Conservation (phyloP, 768 basidiomycete genomes). For the Dacryopinax primogenitus region DNA sequence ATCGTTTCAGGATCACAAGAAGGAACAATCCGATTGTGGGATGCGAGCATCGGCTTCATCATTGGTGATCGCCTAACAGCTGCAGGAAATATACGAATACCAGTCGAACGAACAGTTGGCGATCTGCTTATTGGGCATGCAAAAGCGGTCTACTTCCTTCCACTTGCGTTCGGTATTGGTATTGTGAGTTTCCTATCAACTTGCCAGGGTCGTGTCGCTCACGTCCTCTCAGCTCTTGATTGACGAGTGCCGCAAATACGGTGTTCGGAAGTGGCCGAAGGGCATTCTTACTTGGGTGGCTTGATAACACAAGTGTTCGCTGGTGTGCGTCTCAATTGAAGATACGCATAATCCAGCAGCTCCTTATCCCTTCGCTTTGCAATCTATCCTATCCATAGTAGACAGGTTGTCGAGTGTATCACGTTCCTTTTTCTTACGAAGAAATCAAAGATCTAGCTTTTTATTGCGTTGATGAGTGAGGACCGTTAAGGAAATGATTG, state of each 20-base stretch:
- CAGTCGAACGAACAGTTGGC: not conserved
- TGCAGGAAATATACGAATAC: conserved; percentile 8
- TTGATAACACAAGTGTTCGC: conserved; percentile 21
- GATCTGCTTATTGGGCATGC: conserved; percentile 11
- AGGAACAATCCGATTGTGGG: conserved; percentile 14
- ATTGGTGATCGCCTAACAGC: not conserved
- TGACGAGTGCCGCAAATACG: conserved; percentile 28
- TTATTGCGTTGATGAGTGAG: too few species aligned
- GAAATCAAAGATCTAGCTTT: too few species aligned
- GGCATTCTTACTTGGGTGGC: conserved; percentile 24
- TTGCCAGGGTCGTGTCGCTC: too few species aligned
- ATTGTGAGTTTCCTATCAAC: too few species aligned
- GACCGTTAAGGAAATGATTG: too few species aligned
- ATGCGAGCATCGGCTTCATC: conserved; percentile 1
- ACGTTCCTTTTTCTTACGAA: too few species aligned
- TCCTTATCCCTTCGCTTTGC: not conserved
- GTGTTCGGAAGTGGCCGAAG: conserved; percentile 23
- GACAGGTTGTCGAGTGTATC: too few species aligned
- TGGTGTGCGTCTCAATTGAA: not conserved
- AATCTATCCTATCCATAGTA: too few species aligned
- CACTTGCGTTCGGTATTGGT: too few species aligned
- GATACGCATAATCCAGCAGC: not conserved
- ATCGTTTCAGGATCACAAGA: conserved; percentile 13
- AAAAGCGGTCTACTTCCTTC: not conserved
- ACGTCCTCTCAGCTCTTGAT: conserved; percentile 22